These are phyloP conservation scores for Suillus bovinus DNA, from an alignment of 768 basidiomycete genomes.

Conservation along the genomic window DNA sequence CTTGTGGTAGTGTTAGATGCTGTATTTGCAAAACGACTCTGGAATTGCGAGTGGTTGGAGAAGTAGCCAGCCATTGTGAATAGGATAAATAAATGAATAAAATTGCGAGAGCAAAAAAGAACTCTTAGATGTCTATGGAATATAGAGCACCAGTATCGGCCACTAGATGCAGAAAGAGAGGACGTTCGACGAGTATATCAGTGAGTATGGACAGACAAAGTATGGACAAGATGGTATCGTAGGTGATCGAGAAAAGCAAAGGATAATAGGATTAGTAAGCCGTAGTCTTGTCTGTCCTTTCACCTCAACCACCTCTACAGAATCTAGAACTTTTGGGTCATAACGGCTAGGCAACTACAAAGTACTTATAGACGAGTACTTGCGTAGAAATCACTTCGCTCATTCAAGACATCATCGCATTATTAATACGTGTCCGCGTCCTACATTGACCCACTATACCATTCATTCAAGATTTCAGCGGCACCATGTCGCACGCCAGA, in stretches of 20 bases:
- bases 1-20: not conserved
- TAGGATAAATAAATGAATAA: slow-evolving; percentile 26
- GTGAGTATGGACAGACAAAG: slow-evolving; percentile 4
- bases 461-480: not conserved
- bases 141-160: not conserved
- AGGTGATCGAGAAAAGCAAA: slow-evolving; percentile 1
- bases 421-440: not conserved
- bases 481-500: not conserved
- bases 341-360: not conserved
- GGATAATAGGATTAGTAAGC: not conserved
- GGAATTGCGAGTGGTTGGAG: slow-evolving; percentile 73
- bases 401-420: slow-evolving; percentile 2
- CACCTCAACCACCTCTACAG: not conserved
- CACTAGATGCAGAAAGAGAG: not conserved
- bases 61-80: slow-evolving; percentile 68
- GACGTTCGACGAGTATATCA: not conserved
- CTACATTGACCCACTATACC: slow-evolving; percentile 1
- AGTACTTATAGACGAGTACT: slow-evolving; percentile 1
- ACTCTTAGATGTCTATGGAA: not conserved
- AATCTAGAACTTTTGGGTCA: not conserved
- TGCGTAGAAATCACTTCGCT: not conserved
- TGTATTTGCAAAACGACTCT: slow-evolving; percentile 42
- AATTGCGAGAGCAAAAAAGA: slow-evolving; percentile 6
- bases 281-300: not conserved
- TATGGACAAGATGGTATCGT: slow-evolving; percentile 5